Evolutionary conservation across 1,139 yeast species (phyloP).

Genomic region (Saccharomyces hybrid): DNA sequence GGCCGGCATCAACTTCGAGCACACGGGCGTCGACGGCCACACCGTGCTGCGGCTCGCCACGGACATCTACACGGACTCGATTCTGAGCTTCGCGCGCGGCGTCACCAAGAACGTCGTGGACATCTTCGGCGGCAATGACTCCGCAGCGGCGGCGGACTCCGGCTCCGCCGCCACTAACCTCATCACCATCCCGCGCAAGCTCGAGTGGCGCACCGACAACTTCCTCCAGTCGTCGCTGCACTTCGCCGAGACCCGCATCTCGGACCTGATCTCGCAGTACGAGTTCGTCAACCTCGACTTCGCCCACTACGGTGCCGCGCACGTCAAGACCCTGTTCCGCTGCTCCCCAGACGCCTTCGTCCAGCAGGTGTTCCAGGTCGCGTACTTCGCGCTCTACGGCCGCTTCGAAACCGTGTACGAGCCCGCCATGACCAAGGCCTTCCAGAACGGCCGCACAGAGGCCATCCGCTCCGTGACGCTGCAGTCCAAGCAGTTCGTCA

Average conservation of each 20-base stretch:
- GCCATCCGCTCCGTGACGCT: slow-evolving; percentile 79
- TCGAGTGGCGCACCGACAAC: slow-evolving; percentile 80
- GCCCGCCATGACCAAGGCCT: slow-evolving; percentile 90
- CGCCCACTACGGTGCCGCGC: slow-evolving; percentile 64
- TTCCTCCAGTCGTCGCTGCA: slow-evolving; percentile 74
- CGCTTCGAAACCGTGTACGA: slow-evolving; percentile 91
- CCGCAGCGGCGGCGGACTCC: background rate
- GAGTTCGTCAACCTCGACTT: slow-evolving; percentile 81
- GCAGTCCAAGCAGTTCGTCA: slow-evolving; percentile 73
- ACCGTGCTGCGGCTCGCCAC: slow-evolving; percentile 83
- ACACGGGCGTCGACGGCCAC: slow-evolving; percentile 94
- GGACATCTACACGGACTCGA: slow-evolving; percentile 87
- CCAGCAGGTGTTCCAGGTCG: slow-evolving; percentile 91
- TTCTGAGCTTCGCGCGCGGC: slow-evolving; percentile 74
- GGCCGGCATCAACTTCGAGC: slow-evolving; percentile 91
- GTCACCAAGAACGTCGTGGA: slow-evolving; percentile 74
- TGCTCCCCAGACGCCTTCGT: slow-evolving; percentile 92
- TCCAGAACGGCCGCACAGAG: slow-evolving; percentile 89
- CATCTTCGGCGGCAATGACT: slow-evolving; percentile 36
- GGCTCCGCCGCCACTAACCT: slow-evolving; percentile 25
- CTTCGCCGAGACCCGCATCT: slow-evolving; percentile 83
- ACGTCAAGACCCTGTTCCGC: slow-evolving; percentile 68
- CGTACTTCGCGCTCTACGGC: slow-evolving; percentile 86
- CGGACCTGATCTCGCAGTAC: slow-evolving; percentile 83
- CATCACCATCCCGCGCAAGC: slow-evolving; percentile 70